phyloP scores from a whole-genome alignment of 139 green algal genomes.

The Chlorella sp. region DNA sequence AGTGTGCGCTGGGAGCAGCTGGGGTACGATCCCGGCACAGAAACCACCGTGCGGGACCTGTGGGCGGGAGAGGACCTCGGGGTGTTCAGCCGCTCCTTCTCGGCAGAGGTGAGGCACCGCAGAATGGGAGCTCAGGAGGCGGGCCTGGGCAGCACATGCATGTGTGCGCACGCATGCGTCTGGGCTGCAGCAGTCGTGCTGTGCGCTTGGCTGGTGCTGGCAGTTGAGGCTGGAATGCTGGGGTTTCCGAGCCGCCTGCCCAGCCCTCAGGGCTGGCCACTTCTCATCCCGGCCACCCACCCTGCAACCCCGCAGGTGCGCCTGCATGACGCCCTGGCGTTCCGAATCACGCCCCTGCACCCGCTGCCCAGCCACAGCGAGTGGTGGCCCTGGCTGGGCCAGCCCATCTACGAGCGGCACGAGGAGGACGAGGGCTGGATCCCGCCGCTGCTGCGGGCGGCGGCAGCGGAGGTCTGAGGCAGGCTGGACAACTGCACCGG shows the following conservation, averaged over 20 bases:
- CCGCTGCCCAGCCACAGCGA: not conserved
- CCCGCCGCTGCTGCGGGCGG: not conserved
- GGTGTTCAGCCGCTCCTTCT: not conserved
- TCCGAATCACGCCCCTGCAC: conserved; percentile 5
- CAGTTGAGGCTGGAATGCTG: not conserved
- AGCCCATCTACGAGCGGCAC: conserved; percentile 15
- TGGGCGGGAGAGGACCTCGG: conserved; percentile 53
- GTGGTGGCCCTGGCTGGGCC: conserved; percentile 9
- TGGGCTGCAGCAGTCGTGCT: not conserved
- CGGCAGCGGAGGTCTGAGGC: not conserved
- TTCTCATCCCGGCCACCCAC: not conserved
- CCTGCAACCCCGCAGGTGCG: not conserved
- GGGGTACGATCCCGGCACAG: conserved; percentile 13
- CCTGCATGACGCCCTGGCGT: conserved; percentile 29
- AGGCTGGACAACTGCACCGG: not conserved
- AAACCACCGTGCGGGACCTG: conserved; percentile 53
- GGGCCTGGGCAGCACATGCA: not conserved
- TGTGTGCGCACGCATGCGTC: no score
- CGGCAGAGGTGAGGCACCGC: conserved; percentile 10
- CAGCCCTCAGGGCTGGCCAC: not conserved
- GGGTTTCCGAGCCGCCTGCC: no score
- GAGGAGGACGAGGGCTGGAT: conserved; percentile 18
- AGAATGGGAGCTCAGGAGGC: not conserved
- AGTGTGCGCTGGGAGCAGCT: conserved; percentile 31
- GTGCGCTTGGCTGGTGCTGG: no score